Evolutionary conservation across 345 rosid species (phyloP).

Genomic region (Physaria fendleri): DNA sequence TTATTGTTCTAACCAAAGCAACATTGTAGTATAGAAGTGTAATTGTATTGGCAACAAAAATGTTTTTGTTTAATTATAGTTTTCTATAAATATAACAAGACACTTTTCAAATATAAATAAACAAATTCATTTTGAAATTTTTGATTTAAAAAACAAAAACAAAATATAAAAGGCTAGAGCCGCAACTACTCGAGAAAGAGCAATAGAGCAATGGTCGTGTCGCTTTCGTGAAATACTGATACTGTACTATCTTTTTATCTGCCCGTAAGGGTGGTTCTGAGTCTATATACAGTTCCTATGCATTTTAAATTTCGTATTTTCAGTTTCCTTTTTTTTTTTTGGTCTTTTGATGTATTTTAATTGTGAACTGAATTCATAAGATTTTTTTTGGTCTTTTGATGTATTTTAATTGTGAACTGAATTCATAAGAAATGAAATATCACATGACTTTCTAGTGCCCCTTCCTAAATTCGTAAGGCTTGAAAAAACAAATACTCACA

Average conservation of each 20-base stretch:
- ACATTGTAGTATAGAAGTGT: too few species aligned
- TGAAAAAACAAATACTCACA: background rate
- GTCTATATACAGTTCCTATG: constrained; percentile 18
- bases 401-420: background rate
- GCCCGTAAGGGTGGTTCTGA: constrained; percentile 11
- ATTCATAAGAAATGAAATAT: constrained; percentile 1
- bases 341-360: background rate
- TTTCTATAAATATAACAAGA: too few species aligned
- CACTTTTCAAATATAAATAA: too few species aligned
- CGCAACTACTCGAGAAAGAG: constrained; percentile 36
- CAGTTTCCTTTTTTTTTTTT: background rate
- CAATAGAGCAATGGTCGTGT: constrained; percentile 32
- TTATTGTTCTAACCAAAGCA: background rate
- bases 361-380: background rate
- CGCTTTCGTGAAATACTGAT: constrained; percentile 23
- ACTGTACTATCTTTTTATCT: background rate
- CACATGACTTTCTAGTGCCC: constrained; percentile 17
- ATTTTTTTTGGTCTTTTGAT: background rate
- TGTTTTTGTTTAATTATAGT: too few species aligned
- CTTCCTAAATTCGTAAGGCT: constrained; percentile 18
- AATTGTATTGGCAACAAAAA: too few species aligned
- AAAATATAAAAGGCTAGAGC: constrained; percentile 14
- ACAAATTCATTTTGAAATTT: background rate
- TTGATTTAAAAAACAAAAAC: background rate
- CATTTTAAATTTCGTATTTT: too few species aligned